phyloP scores from a whole-genome alignment of 2,329 filamentous ascomycete species.

The Ceratocystis papillata region DNA sequence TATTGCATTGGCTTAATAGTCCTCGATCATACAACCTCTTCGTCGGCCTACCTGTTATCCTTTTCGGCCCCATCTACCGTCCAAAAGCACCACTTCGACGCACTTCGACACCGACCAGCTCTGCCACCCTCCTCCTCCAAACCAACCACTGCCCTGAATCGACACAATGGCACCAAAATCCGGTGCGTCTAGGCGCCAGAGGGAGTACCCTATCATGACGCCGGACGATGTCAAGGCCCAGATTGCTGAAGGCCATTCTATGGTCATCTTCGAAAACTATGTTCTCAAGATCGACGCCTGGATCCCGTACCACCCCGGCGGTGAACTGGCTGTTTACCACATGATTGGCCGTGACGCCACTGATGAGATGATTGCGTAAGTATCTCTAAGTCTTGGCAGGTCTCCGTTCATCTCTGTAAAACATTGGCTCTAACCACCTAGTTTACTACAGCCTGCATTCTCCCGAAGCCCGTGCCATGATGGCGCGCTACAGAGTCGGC shows the following conservation, averaged over 20 bases:
- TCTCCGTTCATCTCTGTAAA: slow-evolving; percentile 21
- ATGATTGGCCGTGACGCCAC: slow-evolving; percentile 92
- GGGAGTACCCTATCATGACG: slow-evolving; percentile 33
- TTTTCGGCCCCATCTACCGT: background rate
- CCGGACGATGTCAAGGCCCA: slow-evolving; percentile 49
- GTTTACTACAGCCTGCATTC: slow-evolving; percentile 61
- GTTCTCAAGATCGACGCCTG: slow-evolving; percentile 84
- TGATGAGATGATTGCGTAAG: slow-evolving; percentile 83
- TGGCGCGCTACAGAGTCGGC: slow-evolving; percentile 76
- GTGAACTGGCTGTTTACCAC: slow-evolving; percentile 79
- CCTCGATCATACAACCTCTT: background rate
- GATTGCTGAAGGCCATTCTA: slow-evolving; percentile 68
- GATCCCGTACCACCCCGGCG: slow-evolving; percentile 83
- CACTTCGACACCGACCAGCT: background rate
- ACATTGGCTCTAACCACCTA: slow-evolving; percentile 14
- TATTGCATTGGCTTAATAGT: background rate
- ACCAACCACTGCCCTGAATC: background rate
- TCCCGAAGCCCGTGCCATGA: slow-evolving; percentile 58
- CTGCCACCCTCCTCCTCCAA: background rate
- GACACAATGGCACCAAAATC: slow-evolving; percentile 10
- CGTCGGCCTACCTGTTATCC: background rate
- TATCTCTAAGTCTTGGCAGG: slow-evolving; percentile 25
- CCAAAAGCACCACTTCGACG: background rate
- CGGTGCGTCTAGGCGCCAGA: slow-evolving; percentile 23
- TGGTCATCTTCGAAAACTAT: slow-evolving; percentile 70